Base-by-base conservation (phyloP, 768 basidiomycete genomes). In the Rhodotorula paludigena region DNA sequence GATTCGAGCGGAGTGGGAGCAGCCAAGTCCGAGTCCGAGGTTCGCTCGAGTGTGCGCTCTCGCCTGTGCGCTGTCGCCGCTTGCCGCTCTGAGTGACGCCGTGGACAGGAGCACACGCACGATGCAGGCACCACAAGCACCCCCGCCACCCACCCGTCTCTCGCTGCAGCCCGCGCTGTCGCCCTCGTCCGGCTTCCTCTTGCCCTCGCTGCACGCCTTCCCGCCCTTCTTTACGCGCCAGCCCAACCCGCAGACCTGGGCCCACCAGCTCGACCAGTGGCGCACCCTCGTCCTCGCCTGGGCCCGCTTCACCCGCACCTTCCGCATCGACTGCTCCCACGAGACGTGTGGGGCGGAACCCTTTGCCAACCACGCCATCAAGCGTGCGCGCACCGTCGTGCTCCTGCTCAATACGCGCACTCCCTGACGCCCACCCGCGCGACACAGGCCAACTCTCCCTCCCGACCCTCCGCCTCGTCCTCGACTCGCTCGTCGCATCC, bases 151-250 rank as follows among this genome's bases (percentile, higher is more conserved):
- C n/a, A 48, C 35, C 30, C 44, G 33, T 2, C 16, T 42, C 39
- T 5, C 38, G 8, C 48, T 42, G 1, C 1, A 5, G 5, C 33
- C 32, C 6, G 21, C 54, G 21, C 59, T 60, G 5, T 60, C 72
- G 16, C 18, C 49, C 23, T 18, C 75, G 1, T 64, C 72, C 16
- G 77, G 77, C 23, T 81, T 77, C 73, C 66, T 64, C 38, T 80
- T 69, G 60, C 80, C 80, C 2, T 74, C 79, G 6, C 76, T 81
- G 55, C 79, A 75, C 76, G 76, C 75, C 10, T 81, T 80, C 66
- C 80, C 80, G 4, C 79, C 80, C 6, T 80, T 81, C 77, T 81
- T 80, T 74, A 80, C 80, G 10, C 73, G 76, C 14, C 81, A 81
- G 64, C 80, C 80, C 0, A 80, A 80, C 64, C 77, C 78, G 1